Base-by-base conservation (phyloP, 2,329 filamentous ascomycete genomes). In the Nannizziopsis barbatae region DNA sequence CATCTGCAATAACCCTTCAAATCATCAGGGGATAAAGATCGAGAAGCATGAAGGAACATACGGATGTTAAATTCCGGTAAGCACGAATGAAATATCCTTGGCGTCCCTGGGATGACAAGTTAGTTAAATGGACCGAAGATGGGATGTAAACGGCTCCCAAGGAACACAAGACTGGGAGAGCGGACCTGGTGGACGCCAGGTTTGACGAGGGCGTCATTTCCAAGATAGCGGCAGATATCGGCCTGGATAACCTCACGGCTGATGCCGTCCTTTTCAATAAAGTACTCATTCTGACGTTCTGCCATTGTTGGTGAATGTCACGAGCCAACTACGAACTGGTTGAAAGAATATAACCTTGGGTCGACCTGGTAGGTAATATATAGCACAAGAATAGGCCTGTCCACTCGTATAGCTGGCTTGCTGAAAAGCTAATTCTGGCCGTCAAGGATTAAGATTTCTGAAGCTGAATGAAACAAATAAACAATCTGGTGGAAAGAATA, bases 241-340 rank as follows among this genome's bases (percentile, higher is more conserved):
- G 83, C 81, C 54, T 85, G 86, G 67, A 89, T 87, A 60, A 89
- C 84, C 67, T 89, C 84, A 59, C 84, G 80, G 65, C 85, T 83
- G 66, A 89, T 89, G 62, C 84, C 84, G 66, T 87, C 82, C 60
- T 82, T 79, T 40, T 83, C 81, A 48, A 88, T 80, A 65, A 88
- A 88, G 65, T 87, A 88, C 69, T 87, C 83, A 67, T 86, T 86
- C 64, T 83, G 66, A 60, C 66, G 62, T 31, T 49, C 47, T 20
- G 50, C 37, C 17, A 14, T 33, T 17, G 52, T 48, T 52, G 50
- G 56, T 33, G 51, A 52, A 31, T 31, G 17, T 38, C 35, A 39
- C 20, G 41, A 5, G 6, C 27, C 14, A 18, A 18, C 9, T 45
- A 22, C n/a, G 7, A 40, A 39, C 12, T 20, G 27, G 18, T 14